These are phyloP conservation scores for Tuctoria greenei DNA, from an alignment of 176 grass and related monocot genomes.

Conservation along the genomic window DNA sequence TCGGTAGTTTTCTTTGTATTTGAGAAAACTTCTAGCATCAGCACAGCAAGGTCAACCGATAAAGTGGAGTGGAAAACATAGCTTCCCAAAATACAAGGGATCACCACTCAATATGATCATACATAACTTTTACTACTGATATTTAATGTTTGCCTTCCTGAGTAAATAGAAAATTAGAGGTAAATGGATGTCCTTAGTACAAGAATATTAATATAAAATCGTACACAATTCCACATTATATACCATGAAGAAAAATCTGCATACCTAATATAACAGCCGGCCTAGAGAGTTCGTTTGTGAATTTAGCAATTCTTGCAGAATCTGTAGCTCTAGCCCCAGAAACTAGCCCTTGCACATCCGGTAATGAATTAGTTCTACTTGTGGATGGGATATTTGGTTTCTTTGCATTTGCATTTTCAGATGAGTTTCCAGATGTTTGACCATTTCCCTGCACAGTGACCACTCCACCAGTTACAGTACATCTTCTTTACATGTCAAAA, in stretches of 20 bases:
- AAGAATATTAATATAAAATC: neutral
- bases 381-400: slow-evolving; percentile 56
- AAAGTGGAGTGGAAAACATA: neutral
- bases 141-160: neutral
- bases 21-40: neutral
- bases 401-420: slow-evolving; percentile 41
- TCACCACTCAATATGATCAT: neutral
- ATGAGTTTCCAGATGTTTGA: slow-evolving; percentile 43
- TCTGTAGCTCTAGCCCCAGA: slow-evolving; percentile 94
- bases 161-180: neutral
- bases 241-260: slow-evolving; percentile 7
- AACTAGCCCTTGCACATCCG: slow-evolving; percentile 75
- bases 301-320: slow-evolving; percentile 83
- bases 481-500: neutral
- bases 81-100: neutral
- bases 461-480: slow-evolving; percentile 12
- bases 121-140: neutral
- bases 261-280: slow-evolving; percentile 91
- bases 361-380: slow-evolving; percentile 52
- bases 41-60: neutral
- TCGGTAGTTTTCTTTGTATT: neutral
- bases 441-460: slow-evolving; percentile 48
- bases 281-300: slow-evolving; percentile 79
- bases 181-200: neutral
- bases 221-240: slow-evolving; percentile 6